Conservation (phyloP, 1,139 yeast genomes). For the Wickerhamomyces sp. region DNA sequence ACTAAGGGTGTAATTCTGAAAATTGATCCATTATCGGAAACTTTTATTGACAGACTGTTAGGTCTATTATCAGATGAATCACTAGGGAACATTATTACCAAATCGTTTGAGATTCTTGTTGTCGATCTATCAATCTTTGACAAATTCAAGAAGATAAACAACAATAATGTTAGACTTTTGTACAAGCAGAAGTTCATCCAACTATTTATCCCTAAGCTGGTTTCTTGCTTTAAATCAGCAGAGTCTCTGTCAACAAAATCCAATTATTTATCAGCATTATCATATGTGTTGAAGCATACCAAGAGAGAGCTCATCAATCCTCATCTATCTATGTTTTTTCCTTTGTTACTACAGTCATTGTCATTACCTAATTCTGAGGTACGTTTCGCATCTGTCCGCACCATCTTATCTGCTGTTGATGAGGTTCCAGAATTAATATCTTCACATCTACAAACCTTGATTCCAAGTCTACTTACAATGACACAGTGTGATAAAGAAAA, state of each 20-base stretch:
- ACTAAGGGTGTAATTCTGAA: slow-evolving; percentile 64
- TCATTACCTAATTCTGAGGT: slow-evolving; percentile 39
- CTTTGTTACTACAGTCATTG: slow-evolving; percentile 66
- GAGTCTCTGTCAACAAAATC: slow-evolving; percentile 30
- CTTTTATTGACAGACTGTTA: slow-evolving; percentile 34
- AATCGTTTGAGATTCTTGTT: slow-evolving; percentile 58
- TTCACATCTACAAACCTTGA: slow-evolving; percentile 49
- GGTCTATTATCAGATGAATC: slow-evolving; percentile 29
- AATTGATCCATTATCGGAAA: slow-evolving; percentile 45
- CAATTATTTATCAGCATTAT: slow-evolving; percentile 58
- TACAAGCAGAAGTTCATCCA: slow-evolving; percentile 79
- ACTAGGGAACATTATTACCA: slow-evolving; percentile 36
- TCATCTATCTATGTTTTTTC: slow-evolving; percentile 59
- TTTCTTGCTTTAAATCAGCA: slow-evolving; percentile 32
- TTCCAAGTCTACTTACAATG: slow-evolving; percentile 44
- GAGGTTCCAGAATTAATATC: slow-evolving; percentile 48
- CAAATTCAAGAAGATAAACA: slow-evolving; percentile 48
- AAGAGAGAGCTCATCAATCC: slow-evolving; percentile 56
- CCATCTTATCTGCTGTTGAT: slow-evolving; percentile 47
- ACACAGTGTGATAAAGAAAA: slow-evolving; percentile 22
- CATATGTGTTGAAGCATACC: slow-evolving; percentile 61
- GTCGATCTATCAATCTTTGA: slow-evolving; percentile 59
- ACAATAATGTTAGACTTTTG: slow-evolving; percentile 56
- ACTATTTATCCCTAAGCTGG: slow-evolving; percentile 44
- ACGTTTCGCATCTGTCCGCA: slow-evolving; percentile 53